phyloP scores from a whole-genome alignment of 2,329 filamentous ascomycete species.

The Fusarium metavorans region DNA sequence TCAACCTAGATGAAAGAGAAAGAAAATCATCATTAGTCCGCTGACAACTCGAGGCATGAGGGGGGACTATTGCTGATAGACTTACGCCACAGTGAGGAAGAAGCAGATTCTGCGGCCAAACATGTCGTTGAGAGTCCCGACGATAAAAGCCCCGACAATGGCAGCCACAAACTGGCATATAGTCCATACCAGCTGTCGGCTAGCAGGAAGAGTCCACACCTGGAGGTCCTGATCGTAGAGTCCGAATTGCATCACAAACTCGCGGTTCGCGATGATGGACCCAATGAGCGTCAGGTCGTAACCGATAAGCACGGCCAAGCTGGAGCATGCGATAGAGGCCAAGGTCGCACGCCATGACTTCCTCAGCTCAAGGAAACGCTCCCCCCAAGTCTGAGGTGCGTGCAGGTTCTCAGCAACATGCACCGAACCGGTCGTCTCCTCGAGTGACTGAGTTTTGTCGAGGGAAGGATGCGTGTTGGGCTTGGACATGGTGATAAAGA shows the following conservation, averaged over 20 bases:
- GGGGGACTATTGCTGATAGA: neutral
- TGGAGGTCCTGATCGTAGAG: neutral
- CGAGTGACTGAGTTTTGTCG: no score
- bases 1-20: neutral
- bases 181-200: neutral
- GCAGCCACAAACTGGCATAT: neutral
- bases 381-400: no score
- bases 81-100: neutral
- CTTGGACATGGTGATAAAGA: no score
- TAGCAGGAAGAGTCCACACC: neutral
- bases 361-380: no score
- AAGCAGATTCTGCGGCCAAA: neutral
- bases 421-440: no score
- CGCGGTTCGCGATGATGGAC: conserved; percentile 5
- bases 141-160: neutral
- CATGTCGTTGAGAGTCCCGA: neutral
- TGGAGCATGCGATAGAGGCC: no score
- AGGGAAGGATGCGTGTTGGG: no score
- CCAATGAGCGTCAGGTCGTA: conserved; percentile 2
- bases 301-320: neutral
- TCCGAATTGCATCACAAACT: conserved; percentile 1
- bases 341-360: no score
- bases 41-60: neutral
- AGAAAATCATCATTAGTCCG: no score
- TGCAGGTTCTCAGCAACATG: no score